Evolutionary conservation across 495 filamentous ascomycete genomes (phyloP).

Genomic region (Tetracladium marchalianum): DNA sequence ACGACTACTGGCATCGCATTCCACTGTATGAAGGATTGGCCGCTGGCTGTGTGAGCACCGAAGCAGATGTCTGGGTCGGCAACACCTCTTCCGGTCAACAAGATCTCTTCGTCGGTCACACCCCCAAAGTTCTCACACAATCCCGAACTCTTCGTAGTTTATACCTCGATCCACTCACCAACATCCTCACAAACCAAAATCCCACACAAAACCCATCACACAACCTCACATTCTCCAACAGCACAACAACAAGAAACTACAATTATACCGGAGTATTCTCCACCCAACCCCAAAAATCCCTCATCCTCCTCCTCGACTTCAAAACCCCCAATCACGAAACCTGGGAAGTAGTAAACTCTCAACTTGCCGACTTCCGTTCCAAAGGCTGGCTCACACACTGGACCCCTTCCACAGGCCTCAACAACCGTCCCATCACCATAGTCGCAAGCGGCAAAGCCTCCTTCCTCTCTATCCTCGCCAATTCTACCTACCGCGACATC

Average conservation of each 20-base stretch:
- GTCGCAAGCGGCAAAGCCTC: conserved; percentile 37
- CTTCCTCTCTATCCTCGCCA: conserved; percentile 30
- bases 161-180: conserved; percentile 47
- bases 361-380: conserved; percentile 31
- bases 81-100: conserved; percentile 25
- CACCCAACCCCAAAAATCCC: conserved; percentile 23
- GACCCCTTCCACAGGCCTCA: conserved; percentile 23
- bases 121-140: conserved; percentile 34
- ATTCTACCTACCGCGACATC: conserved; percentile 34
- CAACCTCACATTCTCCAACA: conserved; percentile 1
- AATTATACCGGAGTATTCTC: conserved; percentile 32
- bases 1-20: conserved; percentile 18
- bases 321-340: conserved; percentile 28
- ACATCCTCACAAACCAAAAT: conserved; percentile 42
- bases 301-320: conserved; percentile 36
- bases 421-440: conserved; percentile 32
- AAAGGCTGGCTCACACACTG: conserved; percentile 31
- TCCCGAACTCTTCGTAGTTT: conserved; percentile 44
- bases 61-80: conserved; percentile 56
- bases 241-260: neutral
- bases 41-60: conserved; percentile 51
- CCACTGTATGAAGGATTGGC: conserved; percentile 41
- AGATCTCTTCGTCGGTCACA: conserved; percentile 53
- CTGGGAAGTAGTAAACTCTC: conserved; percentile 28
- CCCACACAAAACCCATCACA: too few relatives aligned